These are phyloP conservation scores for Ostreobium quekettii DNA, from an alignment of 139 green algal species.

Conservation along the genomic window DNA sequence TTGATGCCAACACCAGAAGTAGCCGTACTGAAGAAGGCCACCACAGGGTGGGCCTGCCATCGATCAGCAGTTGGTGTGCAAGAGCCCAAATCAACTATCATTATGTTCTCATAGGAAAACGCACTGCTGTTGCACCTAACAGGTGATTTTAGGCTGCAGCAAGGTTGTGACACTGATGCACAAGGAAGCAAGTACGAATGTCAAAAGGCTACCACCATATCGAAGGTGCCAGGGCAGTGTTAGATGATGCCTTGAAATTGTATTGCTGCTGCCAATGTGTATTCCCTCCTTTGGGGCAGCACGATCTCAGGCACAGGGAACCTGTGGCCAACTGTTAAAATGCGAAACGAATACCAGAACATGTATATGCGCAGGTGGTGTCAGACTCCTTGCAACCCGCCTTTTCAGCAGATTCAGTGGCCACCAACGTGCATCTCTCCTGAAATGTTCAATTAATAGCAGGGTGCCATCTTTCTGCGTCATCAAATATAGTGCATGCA, in stretches of 20 bases:
- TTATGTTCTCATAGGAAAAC: constrained; percentile 5
- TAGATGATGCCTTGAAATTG: no score
- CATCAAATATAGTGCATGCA: constrained; percentile 7
- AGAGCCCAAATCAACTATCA: background rate
- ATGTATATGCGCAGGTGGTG: background rate
- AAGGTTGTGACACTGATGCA: background rate
- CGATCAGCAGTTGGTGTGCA: background rate
- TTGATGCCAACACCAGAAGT: constrained; percentile 19
- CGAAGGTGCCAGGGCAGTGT: background rate
- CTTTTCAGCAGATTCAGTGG: background rate
- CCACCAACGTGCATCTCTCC: background rate
- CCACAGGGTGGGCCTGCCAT: constrained; percentile 60
- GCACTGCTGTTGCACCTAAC: background rate
- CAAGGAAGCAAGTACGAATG: background rate
- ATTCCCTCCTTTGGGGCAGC: background rate
- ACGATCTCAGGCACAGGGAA: background rate
- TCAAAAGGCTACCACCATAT: background rate
- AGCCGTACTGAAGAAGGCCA: constrained; percentile 41
- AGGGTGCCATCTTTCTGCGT: background rate
- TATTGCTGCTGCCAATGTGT: no score
- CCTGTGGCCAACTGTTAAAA: background rate
- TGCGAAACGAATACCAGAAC: background rate
- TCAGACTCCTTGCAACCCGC: background rate
- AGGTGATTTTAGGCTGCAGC: background rate
- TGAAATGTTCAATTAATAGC: background rate